Conservation (phyloP, 1,284 basidiomycete species). For the Austroboletus niveus region DNA sequence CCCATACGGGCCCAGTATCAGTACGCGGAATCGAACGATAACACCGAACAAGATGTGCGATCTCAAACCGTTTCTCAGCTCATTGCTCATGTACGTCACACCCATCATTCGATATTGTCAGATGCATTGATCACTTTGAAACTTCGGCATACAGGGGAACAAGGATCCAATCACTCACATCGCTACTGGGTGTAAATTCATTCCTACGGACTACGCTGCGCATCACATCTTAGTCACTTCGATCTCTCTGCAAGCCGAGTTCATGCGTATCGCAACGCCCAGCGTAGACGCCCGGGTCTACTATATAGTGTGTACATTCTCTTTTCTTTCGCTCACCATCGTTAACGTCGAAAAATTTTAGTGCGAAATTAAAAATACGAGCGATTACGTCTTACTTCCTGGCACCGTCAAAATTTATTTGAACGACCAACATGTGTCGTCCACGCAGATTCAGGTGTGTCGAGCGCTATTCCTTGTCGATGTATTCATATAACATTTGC, state of each 20-base stretch:
- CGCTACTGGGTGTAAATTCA: constrained; percentile 10
- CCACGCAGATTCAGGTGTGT: constrained; percentile 17
- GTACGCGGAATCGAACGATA: background rate
- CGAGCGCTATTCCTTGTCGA: background rate
- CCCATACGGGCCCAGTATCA: background rate
- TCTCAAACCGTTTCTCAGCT: constrained; percentile 11
- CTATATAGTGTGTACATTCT: constrained; percentile 13
- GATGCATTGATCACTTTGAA: background rate
- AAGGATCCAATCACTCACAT: constrained; percentile 19
- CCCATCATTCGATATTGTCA: background rate
- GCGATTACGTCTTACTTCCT: constrained; percentile 17
- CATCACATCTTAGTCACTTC: constrained; percentile 24
- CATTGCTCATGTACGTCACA: constrained; percentile 9
- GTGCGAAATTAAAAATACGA: constrained; percentile 24
- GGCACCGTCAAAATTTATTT: constrained; percentile 23
- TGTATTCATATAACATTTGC: background rate
- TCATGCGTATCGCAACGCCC: constrained; percentile 23
- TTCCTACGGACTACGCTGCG: constrained; percentile 14
- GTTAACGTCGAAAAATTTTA: constrained; percentile 1
- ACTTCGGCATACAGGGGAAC: constrained; percentile 2
- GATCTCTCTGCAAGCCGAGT: constrained; percentile 17
- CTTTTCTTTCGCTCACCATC: background rate
- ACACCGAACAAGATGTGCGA: background rate
- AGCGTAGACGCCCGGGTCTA: constrained; percentile 18
- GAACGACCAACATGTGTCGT: constrained; percentile 24